Base-by-base conservation (phyloP, 495 filamentous ascomycete genomes). In the Aspergillus indologenus region DNA sequence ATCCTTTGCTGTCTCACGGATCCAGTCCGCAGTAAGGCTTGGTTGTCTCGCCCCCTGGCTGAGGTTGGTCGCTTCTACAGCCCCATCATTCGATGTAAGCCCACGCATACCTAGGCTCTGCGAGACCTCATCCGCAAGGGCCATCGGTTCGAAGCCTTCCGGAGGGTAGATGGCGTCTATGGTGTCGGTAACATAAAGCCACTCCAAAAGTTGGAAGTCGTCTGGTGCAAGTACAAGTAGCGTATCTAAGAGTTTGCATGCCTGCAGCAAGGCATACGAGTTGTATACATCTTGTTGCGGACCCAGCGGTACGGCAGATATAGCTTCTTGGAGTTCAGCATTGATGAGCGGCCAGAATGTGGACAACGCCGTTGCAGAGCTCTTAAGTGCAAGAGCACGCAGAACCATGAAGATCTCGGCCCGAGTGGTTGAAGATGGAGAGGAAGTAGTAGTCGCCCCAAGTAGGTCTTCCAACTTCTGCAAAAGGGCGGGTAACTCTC, bases 161-260 rank as follows among this genome's bases (percentile, higher is more conserved):
- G 91, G 87, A 17, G 88, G 85, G 67, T 98, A 98, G 21, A 98
- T 91, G 1, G 95, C 92, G 67, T 99, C 94, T 62, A 96, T 92
- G 40, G 92, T 97, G 68, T 99, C 95, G 5, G 92, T 93, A 22
- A 98, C 85, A 71, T 95, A 99, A 18, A 98, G 82, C 94, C 94
- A 99, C 75, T 96, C 91, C 55, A 91, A 83, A 43, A 96, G 79
- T 69, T 98, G 94, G 71, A 97, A 99, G 67, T 98, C 94, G 61
- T 99, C 95, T 0, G 92, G 94, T 5, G 87, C 87, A 18, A 90
- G 78, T n/a, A 90, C 83, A 23, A 99, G 78, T 6, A 99, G 75
- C 21, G 87, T 76, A 58, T 97, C 95, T 7, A 99, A 79, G 2
- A 99, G 82, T 67, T 97, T 97, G 71, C 90, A 96, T 1, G 91